phyloP scores from a whole-genome alignment of 768 basidiomycete genomes.

The Pleurotus giganteus region DNA sequence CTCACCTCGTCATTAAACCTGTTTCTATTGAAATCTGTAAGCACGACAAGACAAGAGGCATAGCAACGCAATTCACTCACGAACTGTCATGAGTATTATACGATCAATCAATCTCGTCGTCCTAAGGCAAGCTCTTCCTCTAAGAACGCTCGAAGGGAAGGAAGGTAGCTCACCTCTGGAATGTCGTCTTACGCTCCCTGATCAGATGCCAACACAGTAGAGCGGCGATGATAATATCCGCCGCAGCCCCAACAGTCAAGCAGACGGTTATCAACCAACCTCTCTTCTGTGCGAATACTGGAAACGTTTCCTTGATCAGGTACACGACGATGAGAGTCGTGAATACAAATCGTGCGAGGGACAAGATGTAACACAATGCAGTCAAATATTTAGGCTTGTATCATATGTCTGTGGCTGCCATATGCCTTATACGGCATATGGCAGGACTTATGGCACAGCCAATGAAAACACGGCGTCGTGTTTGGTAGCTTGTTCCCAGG shows the following conservation, averaged over 20 bases:
- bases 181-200: conserved; percentile 1
- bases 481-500: no score
- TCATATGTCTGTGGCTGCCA: no score
- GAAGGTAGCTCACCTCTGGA: background rate
- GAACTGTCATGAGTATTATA: conserved; percentile 7
- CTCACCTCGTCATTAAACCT: conserved; percentile 2
- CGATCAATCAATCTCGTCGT: conserved; percentile 8
- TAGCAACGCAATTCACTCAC: background rate
- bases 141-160: background rate
- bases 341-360: conserved; percentile 4
- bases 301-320: conserved; percentile 14
- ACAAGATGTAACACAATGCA: background rate
- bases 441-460: no score
- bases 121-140: background rate
- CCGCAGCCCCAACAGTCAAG: conserved; percentile 5
- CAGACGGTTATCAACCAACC: conserved; percentile 8
- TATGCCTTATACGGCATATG: no score
- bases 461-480: no score
- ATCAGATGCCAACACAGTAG: conserved; percentile 5
- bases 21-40: background rate
- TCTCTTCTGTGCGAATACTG: conserved; percentile 1
- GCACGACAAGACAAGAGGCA: background rate
- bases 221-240: conserved; percentile 6
- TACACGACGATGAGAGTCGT: background rate
- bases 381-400: background rate